Evolutionary conservation across 805 yeast genomes (phyloP), one percentile per base, ranked within the genome.

Genomic region (Candida hungchunana): DNA sequence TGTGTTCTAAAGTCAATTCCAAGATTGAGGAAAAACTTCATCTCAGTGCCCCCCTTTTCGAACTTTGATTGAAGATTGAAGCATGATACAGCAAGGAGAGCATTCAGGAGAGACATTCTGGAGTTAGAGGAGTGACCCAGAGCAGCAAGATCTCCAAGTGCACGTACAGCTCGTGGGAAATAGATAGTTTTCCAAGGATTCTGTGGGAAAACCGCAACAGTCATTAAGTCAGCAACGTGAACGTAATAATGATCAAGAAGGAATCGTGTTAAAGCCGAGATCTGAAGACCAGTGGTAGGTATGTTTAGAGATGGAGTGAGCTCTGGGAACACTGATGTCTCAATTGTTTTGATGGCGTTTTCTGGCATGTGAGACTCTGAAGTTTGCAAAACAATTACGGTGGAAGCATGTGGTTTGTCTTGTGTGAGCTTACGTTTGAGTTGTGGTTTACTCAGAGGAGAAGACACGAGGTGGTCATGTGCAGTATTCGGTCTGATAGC

Each of bases 101-200:
- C 93, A 62, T 86, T 82, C 27, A 87, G 60, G 13, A 86, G 60
- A 1, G 94, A 86, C 53, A 82, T 79, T 45, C 86, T 73, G 6
- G 95, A 87, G 40, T 75, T 71, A 1, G 89, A 73, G 0, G 95
- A 82, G 34, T 66, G 66, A 0, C 95, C 95, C 26, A 79, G 56
- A 2, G 88, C 79, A 18, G 79, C 73, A 18, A 85, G 60, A 52
- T 87, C 95, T 4, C 95, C 95, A 18, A 87, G 66, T 0, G 95
- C 95, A 66, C 75, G 68, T 21, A 83, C 59, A 1, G 95, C 95
- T 32, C 93, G 60, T 0, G 95, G 95, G 42, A 86, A 77, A 58
- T 84, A 86, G n/a, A 85, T 76, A 3, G 82, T 77, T 49, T 81
- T 82, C 95, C 95, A 87, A 1, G 95, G 95, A 53, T 84, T 87